A percentile compares a stretch with the other conserved stretches of the same genome.
Evolutionary conservation across 176 grass and related monocot species (phyloP).

Genomic region (Olyra latifolia): DNA sequence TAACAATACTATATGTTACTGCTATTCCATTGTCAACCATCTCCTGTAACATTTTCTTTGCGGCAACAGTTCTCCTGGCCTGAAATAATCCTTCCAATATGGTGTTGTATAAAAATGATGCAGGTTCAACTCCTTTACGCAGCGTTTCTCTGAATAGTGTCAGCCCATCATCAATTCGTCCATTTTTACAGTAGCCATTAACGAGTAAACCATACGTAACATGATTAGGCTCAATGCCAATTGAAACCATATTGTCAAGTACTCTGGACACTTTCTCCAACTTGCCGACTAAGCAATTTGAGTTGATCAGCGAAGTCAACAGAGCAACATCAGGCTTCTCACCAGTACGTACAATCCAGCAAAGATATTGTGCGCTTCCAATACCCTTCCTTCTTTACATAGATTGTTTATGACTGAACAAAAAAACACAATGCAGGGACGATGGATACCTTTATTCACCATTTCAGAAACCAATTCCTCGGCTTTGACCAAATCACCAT

Average conservation of each 20-base stretch:
- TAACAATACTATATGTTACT: background rate
- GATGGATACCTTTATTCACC: background rate
- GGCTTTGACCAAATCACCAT: slow-evolving; percentile 36
- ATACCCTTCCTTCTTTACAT: slow-evolving; percentile 26
- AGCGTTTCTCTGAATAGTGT: background rate
- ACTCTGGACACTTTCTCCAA: background rate
- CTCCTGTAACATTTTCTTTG: background rate
- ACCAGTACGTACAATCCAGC: slow-evolving; percentile 18
- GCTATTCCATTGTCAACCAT: background rate
- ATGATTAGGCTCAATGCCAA: background rate
- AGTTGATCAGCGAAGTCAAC: background rate
- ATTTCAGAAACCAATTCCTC: slow-evolving; percentile 41
- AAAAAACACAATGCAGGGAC: background rate
- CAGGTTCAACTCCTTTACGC: background rate
- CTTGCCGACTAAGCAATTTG: background rate
- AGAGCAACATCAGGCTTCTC: slow-evolving; percentile 2
- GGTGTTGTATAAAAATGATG: background rate
- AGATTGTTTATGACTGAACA: slow-evolving; percentile 19
- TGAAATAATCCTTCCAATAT: slow-evolving; percentile 20
- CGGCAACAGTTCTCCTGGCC: background rate
- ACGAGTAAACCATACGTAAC: background rate
- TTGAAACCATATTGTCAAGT: background rate
- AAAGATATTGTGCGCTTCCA: slow-evolving; percentile 4
- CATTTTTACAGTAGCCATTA: background rate
- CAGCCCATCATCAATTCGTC: background rate